These are phyloP conservation scores for Pholiota adiposa DNA, from an alignment of 1,284 basidiomycete species.

Conservation along the genomic window DNA sequence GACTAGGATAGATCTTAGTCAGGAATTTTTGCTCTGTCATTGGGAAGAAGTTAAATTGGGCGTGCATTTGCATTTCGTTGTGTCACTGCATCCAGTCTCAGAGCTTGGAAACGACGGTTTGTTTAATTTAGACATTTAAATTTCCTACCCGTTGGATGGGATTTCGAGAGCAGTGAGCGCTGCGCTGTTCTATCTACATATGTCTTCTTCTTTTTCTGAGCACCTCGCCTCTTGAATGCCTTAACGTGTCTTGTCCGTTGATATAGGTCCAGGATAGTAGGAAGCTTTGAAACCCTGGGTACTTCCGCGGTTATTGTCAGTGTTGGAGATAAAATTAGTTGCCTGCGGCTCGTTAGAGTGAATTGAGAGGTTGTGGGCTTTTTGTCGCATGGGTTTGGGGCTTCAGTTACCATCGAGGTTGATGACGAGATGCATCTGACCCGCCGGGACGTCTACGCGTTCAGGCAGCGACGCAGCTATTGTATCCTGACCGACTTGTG, in stretches of 20 bases:
- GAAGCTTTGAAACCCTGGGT: too few relatives aligned
- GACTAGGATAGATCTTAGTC: too few relatives aligned
- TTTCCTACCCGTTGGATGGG: too few relatives aligned
- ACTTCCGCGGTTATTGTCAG: background rate
- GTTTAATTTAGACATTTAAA: background rate
- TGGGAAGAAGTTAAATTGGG: too few relatives aligned
- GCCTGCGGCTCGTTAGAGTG: slow-evolving; percentile 8
- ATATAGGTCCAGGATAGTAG: too few relatives aligned
- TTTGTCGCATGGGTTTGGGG: background rate
- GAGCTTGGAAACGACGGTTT: background rate
- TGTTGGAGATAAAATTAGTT: background rate
- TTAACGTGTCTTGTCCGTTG: too few relatives aligned
- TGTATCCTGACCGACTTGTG: too few relatives aligned
- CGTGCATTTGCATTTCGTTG: too few relatives aligned
- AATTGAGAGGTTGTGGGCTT: background rate
- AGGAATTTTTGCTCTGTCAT: too few relatives aligned
- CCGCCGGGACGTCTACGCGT: background rate
- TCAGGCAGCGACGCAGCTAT: too few relatives aligned
- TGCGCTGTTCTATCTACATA: background rate
- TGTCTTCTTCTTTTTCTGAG: background rate
- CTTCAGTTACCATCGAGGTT: background rate
- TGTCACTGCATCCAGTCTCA: too few relatives aligned
- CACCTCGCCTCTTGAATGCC: background rate
- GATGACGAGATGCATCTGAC: background rate
- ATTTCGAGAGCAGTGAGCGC: too few relatives aligned